These are phyloP conservation scores for Fagopyrum tataricum DNA, from an alignment of 148 eudicot species.

Conservation along the genomic window DNA sequence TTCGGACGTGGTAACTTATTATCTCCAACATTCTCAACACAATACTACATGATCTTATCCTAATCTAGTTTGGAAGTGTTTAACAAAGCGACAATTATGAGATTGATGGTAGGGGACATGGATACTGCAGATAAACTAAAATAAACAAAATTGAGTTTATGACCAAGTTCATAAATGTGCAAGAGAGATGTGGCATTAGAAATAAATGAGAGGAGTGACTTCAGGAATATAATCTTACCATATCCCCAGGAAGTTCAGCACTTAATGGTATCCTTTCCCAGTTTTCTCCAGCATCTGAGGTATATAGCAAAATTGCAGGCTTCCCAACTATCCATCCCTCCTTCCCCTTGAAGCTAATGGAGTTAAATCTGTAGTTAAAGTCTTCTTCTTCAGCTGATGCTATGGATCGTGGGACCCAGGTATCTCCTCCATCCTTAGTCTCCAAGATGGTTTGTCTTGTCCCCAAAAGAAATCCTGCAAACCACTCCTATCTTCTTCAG, in stretches of 20 bases:
- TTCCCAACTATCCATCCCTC: constrained; percentile 98
- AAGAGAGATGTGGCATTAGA: background rate
- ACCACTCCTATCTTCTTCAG: constrained; percentile 17
- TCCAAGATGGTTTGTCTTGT: constrained; percentile 94
- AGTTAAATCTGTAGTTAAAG: constrained; percentile 91
- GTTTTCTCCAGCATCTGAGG: constrained; percentile 81
- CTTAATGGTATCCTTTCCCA: constrained; percentile 93
- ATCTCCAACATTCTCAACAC: too few relatives aligned
- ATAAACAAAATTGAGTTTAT: background rate
- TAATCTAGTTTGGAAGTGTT: background rate
- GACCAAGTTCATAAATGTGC: background rate
- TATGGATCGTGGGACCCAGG: constrained; percentile 76
- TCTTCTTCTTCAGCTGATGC: constrained; percentile 95
- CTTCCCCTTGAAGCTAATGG: constrained; percentile 85
- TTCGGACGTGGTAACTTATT: too few relatives aligned
- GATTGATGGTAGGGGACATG: background rate
- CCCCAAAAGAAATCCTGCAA: constrained; percentile 83
- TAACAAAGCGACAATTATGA: background rate
- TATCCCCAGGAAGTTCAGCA: constrained; percentile 94
- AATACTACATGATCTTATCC: background rate
- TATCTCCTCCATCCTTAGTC: constrained; percentile 86
- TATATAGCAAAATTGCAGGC: constrained; percentile 80
- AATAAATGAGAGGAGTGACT: constrained; percentile 4
- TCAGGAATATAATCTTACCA: constrained; percentile 33
- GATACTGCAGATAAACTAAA: background rate